Evolutionary conservation across 805 yeast species (phyloP), one percentile per base, ranked within the genome.

Genomic region (Cyberlindnera lachancei): DNA sequence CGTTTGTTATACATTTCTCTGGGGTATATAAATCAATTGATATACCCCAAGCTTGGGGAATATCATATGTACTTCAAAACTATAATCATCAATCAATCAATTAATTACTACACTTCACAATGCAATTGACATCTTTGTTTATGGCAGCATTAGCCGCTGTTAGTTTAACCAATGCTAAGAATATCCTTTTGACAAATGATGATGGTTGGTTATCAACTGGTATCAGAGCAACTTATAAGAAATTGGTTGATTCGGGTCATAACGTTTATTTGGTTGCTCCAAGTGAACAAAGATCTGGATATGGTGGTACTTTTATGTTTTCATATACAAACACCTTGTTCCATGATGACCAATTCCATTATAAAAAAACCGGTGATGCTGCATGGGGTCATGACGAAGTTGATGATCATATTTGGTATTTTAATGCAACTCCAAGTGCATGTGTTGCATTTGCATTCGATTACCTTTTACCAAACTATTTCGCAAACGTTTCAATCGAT

Each of bases 131-230:
- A 2, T 19, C 41, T 4, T 18, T 31, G 7, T 9, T 43, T 9
- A 15, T 30, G 15, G 16, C 41, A 15, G 41, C 48, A 9, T 17
- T 36, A 13, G 33, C 36, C 13, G 15, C 40, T n/a, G 9, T 37
- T 1, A 38, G 35, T 16, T 33, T 44, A n/a, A n/a, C n/a, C n/a
- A n/a, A n/a, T 7, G 58, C 64, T 18, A 62, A 63, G 42, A 65
- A 67, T 48, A 65, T 68, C 38, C 50, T 71, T 15, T 56, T 70
- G 24, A 64, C 77, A 38, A 72, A 73, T 44, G 79, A 73, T 46
- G 79, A 73, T 41, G 66, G 71, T 14, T 73, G 73, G 72, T 69
- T 67, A 3, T 56, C 76, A 5, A 68, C 77, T 29, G 70, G 70
- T 46, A 68, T 73, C 47, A 65, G 79, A 48, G 74, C 78, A 12